Percentiles rank a stretch among this genome's conserved stretches.
These are phyloP conservation scores for Alnus glutinosa DNA, from an alignment of 306 rosid species.

Conservation along the genomic window DNA sequence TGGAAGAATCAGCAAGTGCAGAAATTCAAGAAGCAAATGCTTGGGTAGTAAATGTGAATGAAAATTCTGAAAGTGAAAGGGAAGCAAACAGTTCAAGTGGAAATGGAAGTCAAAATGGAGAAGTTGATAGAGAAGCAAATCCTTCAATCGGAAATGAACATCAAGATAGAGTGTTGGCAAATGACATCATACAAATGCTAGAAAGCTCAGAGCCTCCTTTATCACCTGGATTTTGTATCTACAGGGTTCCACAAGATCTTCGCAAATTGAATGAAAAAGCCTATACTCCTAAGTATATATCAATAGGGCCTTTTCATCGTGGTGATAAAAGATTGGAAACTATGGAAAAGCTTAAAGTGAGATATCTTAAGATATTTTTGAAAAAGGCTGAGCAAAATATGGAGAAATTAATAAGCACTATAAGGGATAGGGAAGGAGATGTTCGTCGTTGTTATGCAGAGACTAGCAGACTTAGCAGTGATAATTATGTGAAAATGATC, in stretches of 20 bases:
- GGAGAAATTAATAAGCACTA: not conserved
- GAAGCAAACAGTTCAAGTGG: not conserved
- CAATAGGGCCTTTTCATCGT: constrained; percentile 18
- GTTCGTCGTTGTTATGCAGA: constrained; percentile 6
- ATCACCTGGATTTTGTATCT: constrained; percentile 4
- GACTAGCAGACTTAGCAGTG: not conserved
- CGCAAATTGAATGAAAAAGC: not conserved
- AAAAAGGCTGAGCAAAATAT: not conserved
- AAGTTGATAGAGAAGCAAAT: not conserved
- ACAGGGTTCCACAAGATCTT: not conserved
- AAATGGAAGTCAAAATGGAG: not conserved
- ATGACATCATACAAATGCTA: not conserved
- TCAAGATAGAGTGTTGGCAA: not conserved
- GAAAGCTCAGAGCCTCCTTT: not conserved
- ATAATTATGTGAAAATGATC: not conserved
- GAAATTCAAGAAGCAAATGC: not conserved
- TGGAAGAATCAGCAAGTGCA: not conserved
- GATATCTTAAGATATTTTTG: not conserved
- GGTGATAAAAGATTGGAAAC: not conserved
- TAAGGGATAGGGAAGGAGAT: not conserved
- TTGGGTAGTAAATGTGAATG: not conserved
- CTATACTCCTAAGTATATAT: constrained; percentile 1
- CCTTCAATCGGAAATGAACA: not conserved
- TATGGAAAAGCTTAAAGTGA: not conserved
- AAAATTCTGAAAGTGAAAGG: no score